Evolutionary conservation across 2,329 filamentous ascomycete species (phyloP).

Genomic region (Daldinia sp.): DNA sequence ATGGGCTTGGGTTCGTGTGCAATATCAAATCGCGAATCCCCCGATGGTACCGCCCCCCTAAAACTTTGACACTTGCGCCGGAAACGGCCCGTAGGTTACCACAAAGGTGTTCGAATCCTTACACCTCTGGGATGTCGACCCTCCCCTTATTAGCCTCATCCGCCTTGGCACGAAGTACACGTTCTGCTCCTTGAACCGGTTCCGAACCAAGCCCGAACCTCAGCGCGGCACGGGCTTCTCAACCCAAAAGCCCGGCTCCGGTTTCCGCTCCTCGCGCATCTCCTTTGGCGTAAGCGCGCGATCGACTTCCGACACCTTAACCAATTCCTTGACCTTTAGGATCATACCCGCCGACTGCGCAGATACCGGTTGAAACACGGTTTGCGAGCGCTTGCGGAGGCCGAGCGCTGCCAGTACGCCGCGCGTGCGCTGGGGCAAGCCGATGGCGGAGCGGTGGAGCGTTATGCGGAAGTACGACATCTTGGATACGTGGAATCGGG

Average conservation of each 20-base stretch:
- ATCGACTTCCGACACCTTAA: slow-evolving; percentile 81
- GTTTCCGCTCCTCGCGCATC: slow-evolving; percentile 74
- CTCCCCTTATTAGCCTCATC: background rate
- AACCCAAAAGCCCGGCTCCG: slow-evolving; percentile 81
- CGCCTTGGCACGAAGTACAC: background rate
- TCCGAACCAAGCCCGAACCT: slow-evolving; percentile 12
- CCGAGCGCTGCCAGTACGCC: slow-evolving; percentile 87
- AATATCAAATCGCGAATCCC: background rate
- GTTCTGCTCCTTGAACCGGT: background rate
- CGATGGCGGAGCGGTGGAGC: slow-evolving; percentile 87
- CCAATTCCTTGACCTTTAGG: slow-evolving; percentile 92
- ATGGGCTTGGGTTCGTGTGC: background rate
- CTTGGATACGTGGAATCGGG: background rate
- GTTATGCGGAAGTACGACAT: slow-evolving; percentile 93
- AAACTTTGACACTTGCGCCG: background rate
- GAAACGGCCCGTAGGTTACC: background rate
- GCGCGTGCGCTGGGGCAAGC: slow-evolving; percentile 79
- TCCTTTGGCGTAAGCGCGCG: slow-evolving; percentile 68
- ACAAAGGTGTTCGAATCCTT: background rate
- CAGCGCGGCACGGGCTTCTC: slow-evolving; percentile 62
- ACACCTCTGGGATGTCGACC: background rate
- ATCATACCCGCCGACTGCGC: slow-evolving; percentile 87
- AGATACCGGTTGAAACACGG: slow-evolving; percentile 87
- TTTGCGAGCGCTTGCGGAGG: slow-evolving; percentile 82
- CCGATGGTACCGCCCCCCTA: background rate